phyloP scores from a whole-genome alignment of 176 grass and related monocot species.

The Musa acuminata region DNA sequence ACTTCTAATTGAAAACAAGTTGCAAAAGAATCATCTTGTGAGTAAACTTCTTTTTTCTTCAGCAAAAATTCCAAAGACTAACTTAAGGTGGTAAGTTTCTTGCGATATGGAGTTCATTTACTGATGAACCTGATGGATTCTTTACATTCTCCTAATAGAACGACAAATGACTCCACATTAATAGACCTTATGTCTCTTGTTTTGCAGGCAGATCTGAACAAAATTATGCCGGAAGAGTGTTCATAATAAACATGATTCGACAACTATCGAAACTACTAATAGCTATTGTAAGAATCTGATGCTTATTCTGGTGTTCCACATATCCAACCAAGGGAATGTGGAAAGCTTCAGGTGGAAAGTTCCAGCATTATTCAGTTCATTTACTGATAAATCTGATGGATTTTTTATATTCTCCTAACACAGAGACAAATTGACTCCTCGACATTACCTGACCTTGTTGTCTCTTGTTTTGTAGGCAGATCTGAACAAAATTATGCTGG shows the following conservation, averaged over 20 bases:
- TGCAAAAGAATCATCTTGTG: background rate
- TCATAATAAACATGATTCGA: background rate
- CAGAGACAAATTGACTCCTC: background rate
- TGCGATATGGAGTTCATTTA: background rate
- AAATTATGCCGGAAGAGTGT: background rate
- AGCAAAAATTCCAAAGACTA: too few species aligned
- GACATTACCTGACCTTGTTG: too few species aligned
- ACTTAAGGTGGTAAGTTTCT: too few species aligned
- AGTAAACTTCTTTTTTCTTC: too few species aligned
- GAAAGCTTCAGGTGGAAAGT: too few species aligned
- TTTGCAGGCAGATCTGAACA: too few species aligned
- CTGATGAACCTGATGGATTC: background rate
- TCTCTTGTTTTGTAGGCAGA: too few species aligned
- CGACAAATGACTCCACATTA: background rate
- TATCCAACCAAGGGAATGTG: conserved; percentile 45
- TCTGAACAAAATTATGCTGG: too few species aligned
- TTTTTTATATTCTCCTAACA: background rate
- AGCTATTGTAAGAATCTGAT: conserved; percentile 8
- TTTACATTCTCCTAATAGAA: background rate
- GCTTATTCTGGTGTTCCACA: conserved; percentile 5
- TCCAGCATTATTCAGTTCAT: background rate
- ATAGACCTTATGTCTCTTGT: too few species aligned
- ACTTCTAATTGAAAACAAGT: background rate
- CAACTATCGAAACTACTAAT: background rate
- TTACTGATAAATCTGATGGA: background rate